These are phyloP conservation scores for Prinsepia uniflora DNA, from an alignment of 306 rosid species.

Conservation along the genomic window DNA sequence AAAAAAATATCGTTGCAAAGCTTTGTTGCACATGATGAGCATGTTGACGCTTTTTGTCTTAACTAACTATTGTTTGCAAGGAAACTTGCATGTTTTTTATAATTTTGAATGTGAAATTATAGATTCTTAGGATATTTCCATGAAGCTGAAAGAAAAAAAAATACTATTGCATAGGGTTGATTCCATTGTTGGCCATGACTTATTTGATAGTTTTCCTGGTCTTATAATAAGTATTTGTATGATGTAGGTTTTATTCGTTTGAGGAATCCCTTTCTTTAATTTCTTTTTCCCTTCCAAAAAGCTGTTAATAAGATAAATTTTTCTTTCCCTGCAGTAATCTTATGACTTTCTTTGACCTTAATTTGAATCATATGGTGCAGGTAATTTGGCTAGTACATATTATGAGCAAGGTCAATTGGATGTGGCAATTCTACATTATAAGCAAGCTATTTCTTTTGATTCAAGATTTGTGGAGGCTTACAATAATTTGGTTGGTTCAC, in stretches of 20 bases:
- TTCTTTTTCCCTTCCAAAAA: neutral
- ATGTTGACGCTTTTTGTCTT: neutral
- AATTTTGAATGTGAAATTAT: neutral
- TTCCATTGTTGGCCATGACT: neutral
- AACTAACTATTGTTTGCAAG: too few species aligned
- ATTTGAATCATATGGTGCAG: constrained; percentile 37
- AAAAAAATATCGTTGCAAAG: too few species aligned
- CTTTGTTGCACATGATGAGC: too few species aligned
- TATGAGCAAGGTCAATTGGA: constrained; percentile 96
- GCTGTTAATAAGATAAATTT: neutral
- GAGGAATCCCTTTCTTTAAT: neutral
- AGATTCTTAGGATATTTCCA: neutral
- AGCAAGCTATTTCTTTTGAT: constrained; percentile 87
- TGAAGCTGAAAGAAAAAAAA: neutral
- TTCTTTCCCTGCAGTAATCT: neutral
- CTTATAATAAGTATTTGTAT: neutral
- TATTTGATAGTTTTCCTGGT: neutral
- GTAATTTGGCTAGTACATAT: constrained; percentile 85
- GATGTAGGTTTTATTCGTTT: neutral
- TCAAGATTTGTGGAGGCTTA: constrained; percentile 97
- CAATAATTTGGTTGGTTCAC: constrained; percentile 81
- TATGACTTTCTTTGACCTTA: neutral
- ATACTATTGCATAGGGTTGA: neutral
- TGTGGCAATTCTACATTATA: constrained; percentile 88
- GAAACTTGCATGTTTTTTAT: too few species aligned